Conservation (phyloP, 768 basidiomycete species). For the Pleurotus salmoneostramineus region DNA sequence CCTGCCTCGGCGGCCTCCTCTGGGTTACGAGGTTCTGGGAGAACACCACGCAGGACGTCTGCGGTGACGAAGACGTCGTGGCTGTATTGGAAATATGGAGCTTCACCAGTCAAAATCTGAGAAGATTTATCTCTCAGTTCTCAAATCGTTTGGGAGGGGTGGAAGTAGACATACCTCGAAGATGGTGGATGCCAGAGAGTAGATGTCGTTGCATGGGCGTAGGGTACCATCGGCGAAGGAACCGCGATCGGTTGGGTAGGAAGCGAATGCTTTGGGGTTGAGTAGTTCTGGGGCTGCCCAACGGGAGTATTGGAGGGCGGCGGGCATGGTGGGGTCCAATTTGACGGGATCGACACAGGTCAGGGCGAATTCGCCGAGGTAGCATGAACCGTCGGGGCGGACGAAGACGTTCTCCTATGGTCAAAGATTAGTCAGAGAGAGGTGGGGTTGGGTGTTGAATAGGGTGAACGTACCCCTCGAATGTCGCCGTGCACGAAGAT, state of each 20-base stretch:
- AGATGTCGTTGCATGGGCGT: conserved; percentile 1
- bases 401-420: conserved; percentile 1
- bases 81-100: conserved; percentile 1
- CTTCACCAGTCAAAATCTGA: conserved; percentile 3
- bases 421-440: too few species aligned
- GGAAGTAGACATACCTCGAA: background rate
- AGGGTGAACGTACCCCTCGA: background rate
- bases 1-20: background rate
- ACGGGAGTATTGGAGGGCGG: background rate
- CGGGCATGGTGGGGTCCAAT: background rate
- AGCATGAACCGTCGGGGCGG: conserved; percentile 4
- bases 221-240: background rate
- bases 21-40: conserved; percentile 1
- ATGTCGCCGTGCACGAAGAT: conserved; percentile 5
- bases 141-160: too few species aligned
- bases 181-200: background rate
- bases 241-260: conserved; percentile 2
- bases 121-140: background rate
- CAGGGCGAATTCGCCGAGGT: conserved; percentile 4
- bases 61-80: conserved; percentile 5
- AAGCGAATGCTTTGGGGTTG: conserved; percentile 5
- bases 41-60: conserved; percentile 2
- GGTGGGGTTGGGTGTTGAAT: background rate
- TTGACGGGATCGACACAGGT: conserved; percentile 5
- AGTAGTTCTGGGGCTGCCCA: conserved; percentile 2